Conservation (phyloP, 768 basidiomycete species). For the Suillus bovinus region DNA sequence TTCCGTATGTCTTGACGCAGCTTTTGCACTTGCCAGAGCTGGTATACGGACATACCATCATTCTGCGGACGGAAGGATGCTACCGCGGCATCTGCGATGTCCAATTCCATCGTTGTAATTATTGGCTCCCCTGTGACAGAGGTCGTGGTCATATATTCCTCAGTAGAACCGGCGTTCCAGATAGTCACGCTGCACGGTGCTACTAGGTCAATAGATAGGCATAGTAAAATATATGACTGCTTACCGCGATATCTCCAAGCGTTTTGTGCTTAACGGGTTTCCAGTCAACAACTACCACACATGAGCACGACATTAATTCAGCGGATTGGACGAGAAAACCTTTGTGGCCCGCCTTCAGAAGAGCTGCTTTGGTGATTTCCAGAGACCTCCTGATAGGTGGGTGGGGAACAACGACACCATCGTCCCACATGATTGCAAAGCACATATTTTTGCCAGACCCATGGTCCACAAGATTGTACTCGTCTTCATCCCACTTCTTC, state of each 20-base stretch:
- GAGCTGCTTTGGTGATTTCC: conserved; percentile 51
- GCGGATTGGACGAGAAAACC: conserved; percentile 39
- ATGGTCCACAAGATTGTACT: conserved; percentile 60
- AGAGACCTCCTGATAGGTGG: conserved; percentile 67
- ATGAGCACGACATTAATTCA: not conserved
- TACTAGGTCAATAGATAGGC: not conserved
- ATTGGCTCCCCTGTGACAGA: conserved; percentile 54
- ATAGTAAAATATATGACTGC: conserved; percentile 24
- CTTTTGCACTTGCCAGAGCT: conserved; percentile 72
- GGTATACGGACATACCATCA: conserved; percentile 48
- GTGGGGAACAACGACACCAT: conserved; percentile 56
- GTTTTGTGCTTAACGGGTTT: conserved; percentile 52
- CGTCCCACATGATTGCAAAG: conserved; percentile 67
- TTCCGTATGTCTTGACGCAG: conserved; percentile 45
- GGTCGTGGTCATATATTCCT: conserved; percentile 45
- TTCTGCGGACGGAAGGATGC: conserved; percentile 29
- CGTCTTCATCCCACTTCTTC: conserved; percentile 61
- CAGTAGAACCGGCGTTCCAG: conserved; percentile 45
- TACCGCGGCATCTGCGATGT: conserved; percentile 23
- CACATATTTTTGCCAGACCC: conserved; percentile 52
- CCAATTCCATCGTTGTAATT: conserved; percentile 46
- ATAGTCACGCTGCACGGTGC: conserved; percentile 36
- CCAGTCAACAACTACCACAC: conserved; percentile 66
- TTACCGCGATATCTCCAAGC: conserved; percentile 44
- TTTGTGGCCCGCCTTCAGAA: conserved; percentile 62